Base-by-base conservation (phyloP, 371 early-diverging fungal genomes). In the Apophysomyces elegans region DNA sequence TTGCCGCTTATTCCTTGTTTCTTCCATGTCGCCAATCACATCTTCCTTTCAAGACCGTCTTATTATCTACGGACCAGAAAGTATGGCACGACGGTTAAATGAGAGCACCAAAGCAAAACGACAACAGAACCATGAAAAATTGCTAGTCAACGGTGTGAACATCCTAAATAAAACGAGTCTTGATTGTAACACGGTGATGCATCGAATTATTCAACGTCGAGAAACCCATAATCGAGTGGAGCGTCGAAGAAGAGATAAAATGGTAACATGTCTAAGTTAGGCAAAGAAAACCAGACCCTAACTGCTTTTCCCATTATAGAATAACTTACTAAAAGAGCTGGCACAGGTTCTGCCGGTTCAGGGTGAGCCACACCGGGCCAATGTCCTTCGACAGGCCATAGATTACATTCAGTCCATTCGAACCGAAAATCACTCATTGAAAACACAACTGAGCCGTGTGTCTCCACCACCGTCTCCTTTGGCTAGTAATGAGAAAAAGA, bases 221-320 rank as follows among this genome's bases (percentile, higher is more conserved):
- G 76, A 80, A 64, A 81, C 79, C 47, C 84, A 84, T 63, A 83
- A 83, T 65, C 74, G 73, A 37, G 84, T 83, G 7, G 84, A 84
- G 60, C 71, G 84, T 32, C 74, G 81, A 59, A 77, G 84, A 43
- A 68, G 84, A 59, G 84, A 83, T 44, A 64, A 41, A 18, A 59
- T 68, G 68, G 71, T 71, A 68, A 62, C 32, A 47, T 14, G 13
- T 21, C 16, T 8, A 26, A n/a, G 0, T 56, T 7, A 38, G 14
- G 14, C 21, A 47, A 5, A 1, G 18, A 56, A 16, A 58, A 65
- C 1, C 0, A 4, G 47, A 26, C 32, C 5, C 16, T 45, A 6
- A 45, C 32, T 32, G n/a, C 5, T 13, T 26, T 35, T 18, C 16
- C 7, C 32, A 0, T 5, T 0, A 6, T 26, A 66, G 62, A 66